Evolutionary conservation across 2,329 filamentous ascomycete genomes (phyloP), one percentile per base, ranked within the genome.

Genomic region (Aaosphaeria arxii): DNA sequence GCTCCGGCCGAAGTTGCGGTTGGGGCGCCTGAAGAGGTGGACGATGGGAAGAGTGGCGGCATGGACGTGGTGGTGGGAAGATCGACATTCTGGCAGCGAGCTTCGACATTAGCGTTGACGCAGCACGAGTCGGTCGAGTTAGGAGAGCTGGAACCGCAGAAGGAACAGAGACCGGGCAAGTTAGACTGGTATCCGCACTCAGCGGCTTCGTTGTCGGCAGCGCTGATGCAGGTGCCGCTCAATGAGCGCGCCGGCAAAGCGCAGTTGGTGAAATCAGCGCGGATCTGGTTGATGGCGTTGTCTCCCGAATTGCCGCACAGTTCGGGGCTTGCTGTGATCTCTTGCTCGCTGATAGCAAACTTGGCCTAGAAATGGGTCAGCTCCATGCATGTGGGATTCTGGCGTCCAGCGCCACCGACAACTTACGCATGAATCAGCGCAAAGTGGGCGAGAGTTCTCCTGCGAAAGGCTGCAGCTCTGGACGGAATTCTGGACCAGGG

Each of bases 101-200:
- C 74, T 49, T 89, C 81, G n/a, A 87, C 85, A 52, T 90, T 79
- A 5, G 91, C 85, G 60, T 84, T 90, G 63, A 91, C 86, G 71
- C 94, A 99, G 76, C 94, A 99, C 4, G 91, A 95, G 69, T 97
- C 92, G 44, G 92, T 97, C 7, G 90, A 87, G 71, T 97, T 97
- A 53, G 86, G 83, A 30, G 91, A 91, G 59, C 88, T 92, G 5
- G 84, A 78, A 39, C 82, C 80, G 70, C 94, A 99, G 70, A 94
- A 96, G 4, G 86, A 84, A 74, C 94, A 99, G 33, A 99, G 78
- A 3, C 91, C 91, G 46, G 79, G 72, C 6, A 85, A 68, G 60
- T 87, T 87, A 54, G 83, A 80, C 38, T 80, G 82, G 67, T 87
- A 99, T 42, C 94, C 94, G 70, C 94, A 99, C 66, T 97, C 89